Evolutionary conservation across 1,139 yeast genomes (phyloP).

Genomic region (Geotrichum histeridarum): DNA sequence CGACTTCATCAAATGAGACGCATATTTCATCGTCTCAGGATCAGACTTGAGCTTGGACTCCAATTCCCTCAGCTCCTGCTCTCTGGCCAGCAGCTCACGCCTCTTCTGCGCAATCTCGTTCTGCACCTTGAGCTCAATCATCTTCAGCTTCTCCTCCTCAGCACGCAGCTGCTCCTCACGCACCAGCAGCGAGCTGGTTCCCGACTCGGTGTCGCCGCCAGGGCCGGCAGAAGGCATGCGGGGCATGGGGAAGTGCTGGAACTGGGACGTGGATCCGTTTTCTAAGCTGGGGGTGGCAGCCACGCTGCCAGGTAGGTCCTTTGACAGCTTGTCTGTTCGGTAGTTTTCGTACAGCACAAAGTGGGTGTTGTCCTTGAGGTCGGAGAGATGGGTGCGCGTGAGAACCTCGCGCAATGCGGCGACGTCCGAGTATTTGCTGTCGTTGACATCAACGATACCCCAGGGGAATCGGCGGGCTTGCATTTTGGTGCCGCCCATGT

Average conservation of each 20-base stretch:
- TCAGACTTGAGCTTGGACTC: constrained; percentile 54
- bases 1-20: constrained; percentile 53
- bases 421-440: constrained; percentile 77
- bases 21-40: constrained; percentile 29
- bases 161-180: constrained; percentile 42
- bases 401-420: constrained; percentile 71
- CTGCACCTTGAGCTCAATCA: constrained; percentile 68
- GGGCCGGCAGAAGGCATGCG: constrained; percentile 8
- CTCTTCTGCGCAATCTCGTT: constrained; percentile 81
- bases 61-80: constrained; percentile 76
- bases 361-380: constrained; percentile 89
- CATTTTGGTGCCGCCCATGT: constrained; percentile 44
- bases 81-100: constrained; percentile 81
- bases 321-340: constrained; percentile 80
- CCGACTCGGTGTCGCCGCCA: constrained; percentile 21
- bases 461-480: constrained; percentile 82
- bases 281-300: constrained; percentile 9
- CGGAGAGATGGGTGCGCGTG: constrained; percentile 82
- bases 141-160: constrained; percentile 41
- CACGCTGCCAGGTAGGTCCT: constrained; percentile 22
- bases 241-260: constrained; percentile 12
- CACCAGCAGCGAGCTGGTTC: constrained; percentile 28
- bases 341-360: constrained; percentile 89
- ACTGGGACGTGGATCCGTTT: neutral
- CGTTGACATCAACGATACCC: constrained; percentile 87